phyloP scores from a whole-genome alignment of 371 early-diverging fungal species.

The Edhazardia aedis region DNA sequence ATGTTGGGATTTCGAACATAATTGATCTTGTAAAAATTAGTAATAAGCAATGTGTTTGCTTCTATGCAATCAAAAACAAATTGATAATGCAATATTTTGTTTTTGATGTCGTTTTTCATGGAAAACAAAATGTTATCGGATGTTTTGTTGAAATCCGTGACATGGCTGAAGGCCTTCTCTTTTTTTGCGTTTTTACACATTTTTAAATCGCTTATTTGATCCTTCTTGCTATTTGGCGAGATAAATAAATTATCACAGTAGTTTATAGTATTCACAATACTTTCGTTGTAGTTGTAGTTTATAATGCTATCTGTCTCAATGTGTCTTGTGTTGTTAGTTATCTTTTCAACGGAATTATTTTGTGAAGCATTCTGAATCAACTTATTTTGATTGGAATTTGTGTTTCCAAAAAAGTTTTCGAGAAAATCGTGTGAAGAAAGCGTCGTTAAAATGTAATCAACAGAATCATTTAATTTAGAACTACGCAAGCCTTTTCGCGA shows the following conservation, averaged over 20 bases:
- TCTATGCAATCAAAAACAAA: conserved; percentile 45
- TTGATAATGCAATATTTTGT: conserved; percentile 39
- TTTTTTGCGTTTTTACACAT: too few relatives aligned
- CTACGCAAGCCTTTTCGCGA: conserved; percentile 40
- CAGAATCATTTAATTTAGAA: conserved; percentile 15
- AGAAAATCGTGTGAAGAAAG: too few relatives aligned
- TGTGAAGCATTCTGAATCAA: too few relatives aligned
- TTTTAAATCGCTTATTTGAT: too few relatives aligned
- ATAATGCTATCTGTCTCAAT: background rate
- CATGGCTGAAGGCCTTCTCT: too few relatives aligned
- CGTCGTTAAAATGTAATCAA: conserved; percentile 27
- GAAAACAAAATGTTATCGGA: too few relatives aligned
- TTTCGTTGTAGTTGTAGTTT: background rate
- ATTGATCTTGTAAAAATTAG: conserved; percentile 26
- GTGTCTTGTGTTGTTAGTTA: too few relatives aligned
- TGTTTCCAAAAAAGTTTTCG: conserved; percentile 4
- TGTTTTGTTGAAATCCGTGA: too few relatives aligned
- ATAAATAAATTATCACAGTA: background rate
- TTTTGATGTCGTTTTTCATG: conserved; percentile 2
- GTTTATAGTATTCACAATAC: background rate
- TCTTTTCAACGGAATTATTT: too few relatives aligned
- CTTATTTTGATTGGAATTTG: background rate
- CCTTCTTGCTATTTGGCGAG: too few relatives aligned
- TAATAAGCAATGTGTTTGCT: conserved; percentile 20
- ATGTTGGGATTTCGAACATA: background rate